phyloP scores from a whole-genome alignment of 106 monocot genomes.

The Dendrobium nobile region DNA sequence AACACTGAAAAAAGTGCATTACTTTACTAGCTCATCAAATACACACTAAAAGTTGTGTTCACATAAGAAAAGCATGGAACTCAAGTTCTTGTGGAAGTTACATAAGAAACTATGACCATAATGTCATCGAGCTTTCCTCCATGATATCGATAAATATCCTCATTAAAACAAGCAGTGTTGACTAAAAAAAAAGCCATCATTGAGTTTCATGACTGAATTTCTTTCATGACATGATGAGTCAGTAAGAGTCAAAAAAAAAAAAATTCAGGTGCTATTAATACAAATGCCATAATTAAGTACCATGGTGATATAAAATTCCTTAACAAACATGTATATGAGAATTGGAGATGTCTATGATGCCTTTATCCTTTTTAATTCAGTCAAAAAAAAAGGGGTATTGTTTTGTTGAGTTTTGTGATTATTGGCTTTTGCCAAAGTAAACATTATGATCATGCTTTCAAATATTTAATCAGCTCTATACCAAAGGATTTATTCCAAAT shows the following conservation, averaged over 20 bases:
- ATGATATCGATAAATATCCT: no score
- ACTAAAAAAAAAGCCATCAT: no score
- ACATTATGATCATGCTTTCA: slow-evolving; percentile 11
- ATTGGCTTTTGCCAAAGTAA: slow-evolving; percentile 26
- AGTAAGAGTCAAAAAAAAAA: no score
- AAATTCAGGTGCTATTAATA: no score
- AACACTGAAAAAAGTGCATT: not conserved
- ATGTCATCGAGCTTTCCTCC: slow-evolving; percentile 78
- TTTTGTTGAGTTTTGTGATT: slow-evolving; percentile 48
- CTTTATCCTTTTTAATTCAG: slow-evolving; percentile 17
- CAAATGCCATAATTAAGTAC: no score
- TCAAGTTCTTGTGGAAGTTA: slow-evolving; percentile 10
- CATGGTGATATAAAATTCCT: no score
- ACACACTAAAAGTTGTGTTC: not conserved
- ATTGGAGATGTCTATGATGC: slow-evolving; percentile 22
- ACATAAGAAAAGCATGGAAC: no score
- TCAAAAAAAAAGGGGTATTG: not conserved
- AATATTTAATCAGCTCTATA: slow-evolving; percentile 21
- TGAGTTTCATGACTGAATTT: no score
- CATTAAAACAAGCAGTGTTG: no score
- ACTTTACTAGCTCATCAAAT: not conserved
- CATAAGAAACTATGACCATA: slow-evolving; percentile 56
- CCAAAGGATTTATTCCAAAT: slow-evolving; percentile 22
- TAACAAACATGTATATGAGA: slow-evolving; percentile 46
- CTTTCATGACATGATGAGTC: no score